Base-by-base conservation (phyloP, 2,329 filamentous ascomycete genomes). In the Aspergillus unguis region DNA sequence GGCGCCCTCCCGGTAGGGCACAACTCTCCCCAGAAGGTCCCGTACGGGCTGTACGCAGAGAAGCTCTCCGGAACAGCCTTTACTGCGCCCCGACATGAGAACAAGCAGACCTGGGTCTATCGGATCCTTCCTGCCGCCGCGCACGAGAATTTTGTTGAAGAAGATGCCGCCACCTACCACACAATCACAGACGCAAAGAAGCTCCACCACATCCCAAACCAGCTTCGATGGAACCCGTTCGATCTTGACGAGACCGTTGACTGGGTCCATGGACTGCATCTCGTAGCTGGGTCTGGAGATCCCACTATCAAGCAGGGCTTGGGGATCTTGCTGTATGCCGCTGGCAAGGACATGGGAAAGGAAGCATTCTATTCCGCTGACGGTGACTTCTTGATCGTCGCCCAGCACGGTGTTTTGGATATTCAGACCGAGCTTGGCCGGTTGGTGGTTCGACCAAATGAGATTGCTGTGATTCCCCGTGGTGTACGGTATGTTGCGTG, bases 291-390 rank as follows among this genome's bases (percentile, higher is more conserved):
- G 3, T 84, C 89, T 0, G 91, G 91, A 11, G 87, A 94, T 62
- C 85, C 89, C 0, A 86, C 86, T 0, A 80, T 87, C 69, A 95
- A 95, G 73, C 77, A 82, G 17, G 91, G 91, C 0, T 63, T 95
- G 38, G 90, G 88, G 25, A 90, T 94, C 55, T 85, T 88, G 69
- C 83, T 94, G 52, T 95, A 89, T 65, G 86, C 87, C 1, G 88
- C 87, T 0, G 88, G 88, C 23, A 85, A 82, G 67, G 84, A 85
- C 65, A 95, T 96, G 91, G 73, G 78, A n/a, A 81, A 82, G 36
- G 78, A 86, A 45, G 89, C 89, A 0, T 95, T 92, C 69, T 95
- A 92, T 77, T 92, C 87, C 3, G 86, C 90, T 0, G 88, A 92
- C 65, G 88, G 88, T 9, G 88, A 92, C 67, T 81, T 90, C 62